Percentiles rank a stretch among this genome's conserved stretches.
Conservation (phyloP, 176 grass and related monocot species). For the Avena eriantha region DNA sequence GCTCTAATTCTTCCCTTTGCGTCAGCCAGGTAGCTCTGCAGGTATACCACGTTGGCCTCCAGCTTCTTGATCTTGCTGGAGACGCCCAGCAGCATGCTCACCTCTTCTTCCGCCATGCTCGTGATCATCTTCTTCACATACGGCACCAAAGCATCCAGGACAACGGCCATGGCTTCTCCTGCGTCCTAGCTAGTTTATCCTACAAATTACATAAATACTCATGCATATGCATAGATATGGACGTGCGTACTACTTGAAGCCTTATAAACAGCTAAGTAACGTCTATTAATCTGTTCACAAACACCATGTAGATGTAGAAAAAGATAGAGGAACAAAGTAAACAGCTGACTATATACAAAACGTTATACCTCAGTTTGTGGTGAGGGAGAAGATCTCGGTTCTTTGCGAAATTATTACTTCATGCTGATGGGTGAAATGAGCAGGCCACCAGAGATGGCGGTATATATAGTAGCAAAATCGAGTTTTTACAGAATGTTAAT, state of each 20-base stretch:
- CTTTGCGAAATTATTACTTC: background rate
- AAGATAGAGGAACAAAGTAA: background rate
- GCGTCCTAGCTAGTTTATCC: slow-evolving; percentile 1
- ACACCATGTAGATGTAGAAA: background rate
- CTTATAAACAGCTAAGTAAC: background rate
- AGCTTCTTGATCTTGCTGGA: background rate
- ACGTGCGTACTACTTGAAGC: background rate
- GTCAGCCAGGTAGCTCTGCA: background rate
- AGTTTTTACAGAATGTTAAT: background rate
- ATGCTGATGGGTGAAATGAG: background rate
- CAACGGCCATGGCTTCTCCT: slow-evolving; percentile 9
- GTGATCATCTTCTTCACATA: slow-evolving; percentile 4
- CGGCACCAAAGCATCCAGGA: slow-evolving; percentile 9
- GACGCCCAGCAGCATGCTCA: background rate
- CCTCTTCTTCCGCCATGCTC: background rate
- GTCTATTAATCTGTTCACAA: background rate
- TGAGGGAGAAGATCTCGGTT: background rate
- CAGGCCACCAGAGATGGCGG: background rate
- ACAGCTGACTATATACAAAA: slow-evolving; percentile 4
- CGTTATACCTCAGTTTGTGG: slow-evolving; percentile 1
- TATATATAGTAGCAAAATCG: background rate
- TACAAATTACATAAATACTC: background rate
- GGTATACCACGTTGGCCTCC: background rate
- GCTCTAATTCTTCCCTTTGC: background rate
- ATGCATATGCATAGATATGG: slow-evolving; percentile 12